A percentile compares a stretch with the other conserved stretches of the same genome.
Conservation (phyloP, 129 eudicot species). For the Sambucus nigra region DNA sequence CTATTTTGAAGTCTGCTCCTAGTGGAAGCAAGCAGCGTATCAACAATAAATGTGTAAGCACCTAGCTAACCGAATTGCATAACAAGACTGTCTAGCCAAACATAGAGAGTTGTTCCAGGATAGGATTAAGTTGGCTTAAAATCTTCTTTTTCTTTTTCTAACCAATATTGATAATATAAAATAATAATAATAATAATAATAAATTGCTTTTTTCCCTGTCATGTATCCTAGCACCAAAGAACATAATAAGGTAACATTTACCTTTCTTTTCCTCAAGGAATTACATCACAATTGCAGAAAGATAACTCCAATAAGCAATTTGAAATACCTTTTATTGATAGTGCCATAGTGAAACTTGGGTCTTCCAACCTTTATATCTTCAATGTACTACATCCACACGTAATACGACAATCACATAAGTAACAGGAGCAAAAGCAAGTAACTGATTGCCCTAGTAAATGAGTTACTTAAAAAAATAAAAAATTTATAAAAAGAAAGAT, state of each 20-base stretch:
- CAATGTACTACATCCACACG: constrained; percentile 55
- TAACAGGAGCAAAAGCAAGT: background rate
- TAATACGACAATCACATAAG: constrained; percentile 4
- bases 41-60: no score
- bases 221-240: background rate
- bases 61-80: no score
- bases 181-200: background rate
- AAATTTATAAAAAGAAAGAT: background rate
- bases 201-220: background rate
- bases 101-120: no score
- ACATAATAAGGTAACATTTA: background rate
- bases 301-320: background rate
- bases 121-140: no score
- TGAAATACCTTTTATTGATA: constrained; percentile 70
- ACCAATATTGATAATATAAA: no score
- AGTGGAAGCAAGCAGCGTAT: no score
- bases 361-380: constrained; percentile 62
- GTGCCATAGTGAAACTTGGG: constrained; percentile 87
- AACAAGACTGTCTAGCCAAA: no score
- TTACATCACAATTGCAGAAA: background rate
- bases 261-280: background rate
- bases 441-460: no score
- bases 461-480: no score
- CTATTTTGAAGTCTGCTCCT: no score
- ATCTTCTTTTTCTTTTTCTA: background rate